Base-by-base conservation (phyloP, 2,329 filamentous ascomycete genomes). In the Fusarium albosuccineum region DNA sequence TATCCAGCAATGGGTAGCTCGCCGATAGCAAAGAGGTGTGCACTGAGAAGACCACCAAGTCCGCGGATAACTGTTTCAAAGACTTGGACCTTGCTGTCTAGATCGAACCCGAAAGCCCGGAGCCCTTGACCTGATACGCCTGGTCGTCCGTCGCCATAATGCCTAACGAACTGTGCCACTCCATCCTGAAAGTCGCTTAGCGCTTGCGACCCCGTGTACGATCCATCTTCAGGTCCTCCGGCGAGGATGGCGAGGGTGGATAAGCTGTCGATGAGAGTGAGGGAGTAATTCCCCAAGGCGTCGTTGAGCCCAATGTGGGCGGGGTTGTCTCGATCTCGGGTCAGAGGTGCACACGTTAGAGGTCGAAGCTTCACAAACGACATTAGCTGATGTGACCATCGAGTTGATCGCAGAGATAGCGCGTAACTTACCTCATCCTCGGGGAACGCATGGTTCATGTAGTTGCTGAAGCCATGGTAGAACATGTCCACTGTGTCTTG, bases 51-150 rank as follows among this genome's bases (percentile, higher is more conserved):
- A 1, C 96, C 96, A 13, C 96, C 96, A 45, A 97, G 87, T 14
- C 95, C 96, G 60, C 96, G 87, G 71, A 99, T 99, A 36, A 97
- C 95, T 1, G 95, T 98, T 82, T 99, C 96, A 75, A 99, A 99
- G 39, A 99, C 93, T 80, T 99, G 95, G 2, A 99, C 96, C 80
- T 98, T 99, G 82, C 94, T 97, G 79, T 99, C 95, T 40, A 97
- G 83, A 78, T 99, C 93, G 74, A 99, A 99, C 0, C 94, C 96
- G 56, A 89, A 87, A 4, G 90, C 89, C 67, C 93, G 85, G 59
- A 86, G 83, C 4, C 95, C 95, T 74, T 87, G 85, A 7, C 92
- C 93, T 6, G 85, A 84, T 13, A 87, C 83, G 4, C 92, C 91
- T 9, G 83, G 80, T 30, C 89, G 89, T 2, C 94, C 95, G 78